Evolutionary conservation across 202 grass and related monocot genomes (phyloP), one percentile per base, ranked within the genome.

Genomic region (Zoysia matrella): DNA sequence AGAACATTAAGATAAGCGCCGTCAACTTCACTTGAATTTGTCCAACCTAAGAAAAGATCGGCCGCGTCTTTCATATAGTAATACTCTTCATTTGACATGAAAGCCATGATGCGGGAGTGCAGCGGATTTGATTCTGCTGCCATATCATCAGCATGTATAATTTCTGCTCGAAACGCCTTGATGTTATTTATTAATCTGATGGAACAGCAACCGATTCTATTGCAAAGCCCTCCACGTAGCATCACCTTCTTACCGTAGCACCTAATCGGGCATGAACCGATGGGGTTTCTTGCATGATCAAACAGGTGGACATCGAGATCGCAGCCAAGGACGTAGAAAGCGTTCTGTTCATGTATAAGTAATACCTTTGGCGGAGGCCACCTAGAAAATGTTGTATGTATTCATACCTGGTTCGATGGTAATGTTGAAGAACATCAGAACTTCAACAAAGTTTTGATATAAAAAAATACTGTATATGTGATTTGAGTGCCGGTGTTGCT

Each of bases 1-100:
- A 43, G 1, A 11, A 72, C 1, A 0, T 0, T 0, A 57, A 77
- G 15, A 0, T 0, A 0, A 4, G 30, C 1, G 0, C 0, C 14
- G 0, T 0, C 0, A 15, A 46, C 22, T 0, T 55, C 49, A 14
- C 10, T 82, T 8, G 67, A 0, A 4, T 77, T 69, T 22, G 30
- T 52, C 73, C 11, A 22, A 45, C 43, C 11, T 10, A 30, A 82
- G 13, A 65, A 57, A 56, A 82, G 30, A 13, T 30, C 3, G 0
- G 14, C 11, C 0, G 1, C 1, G 6, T 74, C 0, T 7, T 0
- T 0, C 0, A 3, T 15, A 13, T 0, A 1, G 1, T 7, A n/a
- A 0, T 0, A 36, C 30, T 36, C 30, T 36, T 36, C 0, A 0
- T 0, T 0, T 0, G 53, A 47, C 18, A 87, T 45, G 54, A 81